Base-by-base conservation (phyloP, 2,329 filamentous ascomycete genomes). In the Cercospora sp. region DNA sequence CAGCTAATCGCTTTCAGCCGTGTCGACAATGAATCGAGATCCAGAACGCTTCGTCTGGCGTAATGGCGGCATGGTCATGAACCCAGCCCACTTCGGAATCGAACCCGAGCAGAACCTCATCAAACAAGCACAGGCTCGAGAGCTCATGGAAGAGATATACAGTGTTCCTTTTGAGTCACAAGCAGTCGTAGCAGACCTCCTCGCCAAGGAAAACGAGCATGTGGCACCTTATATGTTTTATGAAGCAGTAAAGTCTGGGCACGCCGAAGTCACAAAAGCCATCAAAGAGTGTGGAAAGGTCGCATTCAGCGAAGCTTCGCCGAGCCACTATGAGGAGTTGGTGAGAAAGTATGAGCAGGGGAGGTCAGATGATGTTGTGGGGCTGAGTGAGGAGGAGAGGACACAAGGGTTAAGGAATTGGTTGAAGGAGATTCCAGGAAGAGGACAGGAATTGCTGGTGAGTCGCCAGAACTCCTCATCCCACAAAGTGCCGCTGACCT, bases 141-240 rank as follows among this genome's bases (percentile, higher is more conserved):
- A 57, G 5, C 55, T 67, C 7, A 40, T 67, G 53, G 26, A 65
- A 55, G 28, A 67, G 26, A 67, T 67, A 9, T 64, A 61, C 30
- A 13, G 21, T 21, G 55, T 64, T 5, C 55, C 66, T 5, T 2
- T 67, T 9, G 53, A 64, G 2, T 64, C 63, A 6, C 67, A 69
- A 55, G 12, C 61, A n/a, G 24, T 57, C 3, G 26, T 66, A 10
- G 60, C 67, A 13, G 37, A 61, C 13, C 58, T 61, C 2, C 30
- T 66, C 24, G 59, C 28, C 18, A 34, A 51, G n/a, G 64, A 69
- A 16, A 60, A 69, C 43, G 51, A 63, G 24, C n/a, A 66, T n/a
- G 7, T 66, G 12, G 51, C 58, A 24, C 58, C 63, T 18, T 59
- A 63, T 24, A 66, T 69, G 67, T 63, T 57, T 24, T 69, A 60